phyloP scores from a whole-genome alignment of 1,139 yeast species.

The Kodamaea plutei region DNA sequence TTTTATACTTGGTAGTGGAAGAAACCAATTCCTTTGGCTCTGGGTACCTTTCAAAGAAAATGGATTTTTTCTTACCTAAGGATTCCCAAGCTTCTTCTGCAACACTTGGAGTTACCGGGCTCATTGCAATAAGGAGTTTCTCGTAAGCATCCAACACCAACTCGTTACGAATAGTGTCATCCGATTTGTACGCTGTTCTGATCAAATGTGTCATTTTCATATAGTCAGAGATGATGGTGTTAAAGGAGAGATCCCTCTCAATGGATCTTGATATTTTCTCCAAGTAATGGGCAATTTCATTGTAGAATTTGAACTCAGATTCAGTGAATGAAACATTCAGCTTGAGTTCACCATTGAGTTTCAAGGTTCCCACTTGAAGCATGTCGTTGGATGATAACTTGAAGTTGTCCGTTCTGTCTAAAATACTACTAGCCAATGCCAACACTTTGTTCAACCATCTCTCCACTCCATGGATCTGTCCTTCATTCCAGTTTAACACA shows the following conservation, averaged over 20 bases:
- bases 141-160: slow-evolving; percentile 40
- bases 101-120: slow-evolving; percentile 77
- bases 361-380: slow-evolving; percentile 13
- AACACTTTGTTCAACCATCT: slow-evolving; percentile 76
- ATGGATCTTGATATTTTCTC: slow-evolving; percentile 55
- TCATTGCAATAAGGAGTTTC: slow-evolving; percentile 52
- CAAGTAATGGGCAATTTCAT: slow-evolving; percentile 50
- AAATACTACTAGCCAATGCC: slow-evolving; percentile 19
- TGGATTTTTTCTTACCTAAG: slow-evolving; percentile 37
- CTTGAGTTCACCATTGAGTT: slow-evolving; percentile 18
- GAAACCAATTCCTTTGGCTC: slow-evolving; percentile 32
- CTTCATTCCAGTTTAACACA: slow-evolving; percentile 84
- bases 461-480: slow-evolving; percentile 78
- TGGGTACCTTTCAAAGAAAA: slow-evolving; percentile 58
- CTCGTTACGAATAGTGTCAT: slow-evolving; percentile 21
- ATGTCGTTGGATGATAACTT: slow-evolving; percentile 1
- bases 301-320: slow-evolving; percentile 54
- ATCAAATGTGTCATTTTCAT: slow-evolving; percentile 77
- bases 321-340: slow-evolving; percentile 25
- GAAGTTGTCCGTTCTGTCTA: background rate
- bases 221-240: slow-evolving; percentile 82
- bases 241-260: slow-evolving; percentile 57
- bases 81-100: slow-evolving; percentile 81
- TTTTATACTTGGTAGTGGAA: slow-evolving; percentile 37
- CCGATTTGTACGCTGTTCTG: slow-evolving; percentile 30